Evolutionary conservation across 768 basidiomycete genomes (phyloP).

Genomic region (Collybia nuda): DNA sequence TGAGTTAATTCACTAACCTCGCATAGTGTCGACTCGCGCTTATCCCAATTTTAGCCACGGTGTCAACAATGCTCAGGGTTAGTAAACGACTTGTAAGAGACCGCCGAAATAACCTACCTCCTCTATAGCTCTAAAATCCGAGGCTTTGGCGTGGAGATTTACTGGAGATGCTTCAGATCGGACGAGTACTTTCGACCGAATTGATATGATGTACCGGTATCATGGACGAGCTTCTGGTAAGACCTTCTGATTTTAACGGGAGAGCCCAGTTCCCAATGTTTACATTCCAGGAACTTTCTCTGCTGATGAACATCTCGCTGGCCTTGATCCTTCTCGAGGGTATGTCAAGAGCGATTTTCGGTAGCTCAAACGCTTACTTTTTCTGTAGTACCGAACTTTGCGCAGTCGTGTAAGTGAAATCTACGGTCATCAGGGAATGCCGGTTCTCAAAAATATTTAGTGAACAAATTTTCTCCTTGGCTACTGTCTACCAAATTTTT

Average conservation of each 20-base stretch:
- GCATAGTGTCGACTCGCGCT: not conserved
- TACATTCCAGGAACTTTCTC: slow-evolving; percentile 32
- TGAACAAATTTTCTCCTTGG: slow-evolving; percentile 43
- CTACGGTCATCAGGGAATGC: not conserved
- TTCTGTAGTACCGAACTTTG: slow-evolving; percentile 34
- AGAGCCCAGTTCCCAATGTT: not conserved
- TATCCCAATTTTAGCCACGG: slow-evolving; percentile 29
- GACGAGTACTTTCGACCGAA: slow-evolving; percentile 35
- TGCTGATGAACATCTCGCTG: slow-evolving; percentile 40
- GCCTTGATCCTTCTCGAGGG: slow-evolving; percentile 42
- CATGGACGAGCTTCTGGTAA: slow-evolving; percentile 37
- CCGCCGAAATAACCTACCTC: not conserved
- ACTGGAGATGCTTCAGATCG: slow-evolving; percentile 37
- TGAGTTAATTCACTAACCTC: slow-evolving; percentile 15
- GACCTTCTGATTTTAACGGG: not conserved
- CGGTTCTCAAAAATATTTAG: slow-evolving; percentile 15
- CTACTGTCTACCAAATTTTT: slow-evolving; percentile 38
- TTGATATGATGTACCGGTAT: slow-evolving; percentile 36
- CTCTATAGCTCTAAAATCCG: slow-evolving; percentile 35
- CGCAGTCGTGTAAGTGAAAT: slow-evolving; percentile 33
- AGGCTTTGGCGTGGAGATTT: slow-evolving; percentile 40
- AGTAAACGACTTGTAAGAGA: not conserved
- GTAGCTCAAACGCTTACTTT: not conserved
- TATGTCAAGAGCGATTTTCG: slow-evolving; percentile 8
- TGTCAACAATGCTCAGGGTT: slow-evolving; percentile 39